Evolutionary conservation across 768 basidiomycete species (phyloP), one percentile per base, ranked within the genome.

Genomic region (Boletellus ananiceps): DNA sequence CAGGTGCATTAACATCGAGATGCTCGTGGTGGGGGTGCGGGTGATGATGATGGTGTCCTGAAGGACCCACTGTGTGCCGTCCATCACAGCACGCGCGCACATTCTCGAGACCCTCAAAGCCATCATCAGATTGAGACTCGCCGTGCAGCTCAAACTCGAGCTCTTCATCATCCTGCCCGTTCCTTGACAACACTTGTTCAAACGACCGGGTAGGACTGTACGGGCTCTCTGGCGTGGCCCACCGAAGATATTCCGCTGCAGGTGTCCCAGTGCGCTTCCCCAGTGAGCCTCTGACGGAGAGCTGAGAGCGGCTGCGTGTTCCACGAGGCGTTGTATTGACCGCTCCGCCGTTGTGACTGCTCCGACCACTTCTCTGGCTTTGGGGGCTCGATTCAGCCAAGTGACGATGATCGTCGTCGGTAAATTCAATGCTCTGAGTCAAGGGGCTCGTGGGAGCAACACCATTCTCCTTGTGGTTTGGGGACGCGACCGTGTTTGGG

Each of bases 101-200:
- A 60, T 98, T 97, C 72, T 97, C 94, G 47, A 98, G 67, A 0
- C 93, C 93, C 60, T 97, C 94, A 63, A 81, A 98, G 5, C 82
- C 90, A 29, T 83, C 83, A 56, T 90, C 88, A 12, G 82, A 86
- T 54, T 79, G 65, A 18, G 75, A 74, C 16, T 83, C 86, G 16
- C 81, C 88, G 57, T 93, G 84, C 29, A 93, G 71, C 69, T 94
- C 90, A 60, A 94, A 89, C 58, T 89, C 88, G 1, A 88, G 71
- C 18, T 84, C 88, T 3, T 82, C 82, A 0, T 81, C 78, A 12
- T 83, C 79, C 18, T 68, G 61, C 64, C 21, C 58, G 57, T 56
- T 60, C 4, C 47, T 42, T 21, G 52, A 53, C 40, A 23, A 54
- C 59, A 81, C 76, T 47, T 82, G 78, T 8, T 82, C 80, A 53